Base-by-base conservation (phyloP, 2,329 filamentous ascomycete species). In the Nigrospora osmanthi region DNA sequence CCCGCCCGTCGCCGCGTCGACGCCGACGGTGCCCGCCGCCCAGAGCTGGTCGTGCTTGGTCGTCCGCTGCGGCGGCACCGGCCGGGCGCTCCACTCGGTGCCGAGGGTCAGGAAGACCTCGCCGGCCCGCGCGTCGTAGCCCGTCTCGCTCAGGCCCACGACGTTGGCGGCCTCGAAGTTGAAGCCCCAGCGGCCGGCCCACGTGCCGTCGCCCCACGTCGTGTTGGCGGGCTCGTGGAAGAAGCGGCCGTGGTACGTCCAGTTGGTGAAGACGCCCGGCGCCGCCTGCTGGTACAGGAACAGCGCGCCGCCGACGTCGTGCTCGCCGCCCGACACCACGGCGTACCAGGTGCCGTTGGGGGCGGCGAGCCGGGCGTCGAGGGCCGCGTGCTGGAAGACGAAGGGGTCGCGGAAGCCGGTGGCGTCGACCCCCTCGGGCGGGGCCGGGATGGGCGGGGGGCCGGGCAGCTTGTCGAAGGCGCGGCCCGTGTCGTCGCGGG, bases 151-250 rank as follows among this genome's bases (percentile, higher is more conserved):
- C 3, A 73, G 52, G 13, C 59, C 54, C 51, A 72, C 70, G 14
- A 69, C 48, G 35, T 71, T 72, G 16, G 49, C 58, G 11, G 70
- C 66, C 50, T 73, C 70, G 36, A 70, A 71, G 48, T 73, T 73
- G 58, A 61, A 72, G 0, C 65, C 65, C 50, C 58, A 68, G 1
- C 58, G 54, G 2, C 66, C 66, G 2, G 61, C 62, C 59, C 62
- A 65, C 16, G 53, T 40, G 10, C 61, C 61, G 17, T 55, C 52
- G 3, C 60, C 61, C 60, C 62, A 65, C 0, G 61, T 65, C 4
- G 61, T 52, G 45, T 65, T 65, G 15, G 58, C 59, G n/a, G 52
- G 44, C 45, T 70, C 68, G 17, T 66, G 61, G 66, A 66, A 64
- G 68, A 65, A 61, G 45, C 66, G 55, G 58, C 52, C 53, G 15